phyloP scores from a whole-genome alignment of 805 yeast species.

The Lipomyces yamadae region DNA sequence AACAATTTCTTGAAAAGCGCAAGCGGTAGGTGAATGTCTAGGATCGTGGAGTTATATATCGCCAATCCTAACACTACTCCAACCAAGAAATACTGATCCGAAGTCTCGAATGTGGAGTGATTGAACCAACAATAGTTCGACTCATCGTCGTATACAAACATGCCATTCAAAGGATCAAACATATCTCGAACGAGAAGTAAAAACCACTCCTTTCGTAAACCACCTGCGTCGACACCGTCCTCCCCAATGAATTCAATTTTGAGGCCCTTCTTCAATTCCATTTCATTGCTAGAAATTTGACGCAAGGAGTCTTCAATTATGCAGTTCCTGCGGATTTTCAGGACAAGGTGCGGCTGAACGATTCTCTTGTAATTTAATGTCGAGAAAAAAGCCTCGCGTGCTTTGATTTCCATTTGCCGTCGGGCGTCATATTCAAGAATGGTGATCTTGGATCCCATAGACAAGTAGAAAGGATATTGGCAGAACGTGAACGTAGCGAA shows the following conservation, averaged over 20 bases:
- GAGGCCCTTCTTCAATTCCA: constrained; percentile 75
- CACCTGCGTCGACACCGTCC: constrained; percentile 96
- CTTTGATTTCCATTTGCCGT: constrained; percentile 79
- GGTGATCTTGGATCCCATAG: constrained; percentile 80
- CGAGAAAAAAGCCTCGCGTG: constrained; percentile 84
- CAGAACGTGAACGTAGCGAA: constrained; percentile 63
- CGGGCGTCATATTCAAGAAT: constrained; percentile 82
- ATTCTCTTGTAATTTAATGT: constrained; percentile 67
- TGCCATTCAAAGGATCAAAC: constrained; percentile 68
- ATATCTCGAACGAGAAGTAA: constrained; percentile 69
- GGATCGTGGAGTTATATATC: constrained; percentile 83
- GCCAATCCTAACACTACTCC: constrained; percentile 92
- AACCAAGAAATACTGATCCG: constrained; percentile 57
- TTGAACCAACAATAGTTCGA: constrained; percentile 78
- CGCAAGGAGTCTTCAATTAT: constrained; percentile 75
- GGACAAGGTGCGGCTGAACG: constrained; percentile 68
- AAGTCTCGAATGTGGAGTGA: constrained; percentile 39
- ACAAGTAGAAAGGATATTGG: constrained; percentile 78
- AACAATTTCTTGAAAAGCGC: constrained; percentile 77
- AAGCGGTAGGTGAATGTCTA: constrained; percentile 77
- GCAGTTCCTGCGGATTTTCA: constrained; percentile 68
- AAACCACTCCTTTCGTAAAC: constrained; percentile 94
- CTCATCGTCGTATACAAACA: constrained; percentile 69
- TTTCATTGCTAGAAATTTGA: constrained; percentile 49
- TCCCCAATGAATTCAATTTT: constrained; percentile 82